Conservation (phyloP, 2,329 filamentous ascomycete species). For the Xylaria sp. region DNA sequence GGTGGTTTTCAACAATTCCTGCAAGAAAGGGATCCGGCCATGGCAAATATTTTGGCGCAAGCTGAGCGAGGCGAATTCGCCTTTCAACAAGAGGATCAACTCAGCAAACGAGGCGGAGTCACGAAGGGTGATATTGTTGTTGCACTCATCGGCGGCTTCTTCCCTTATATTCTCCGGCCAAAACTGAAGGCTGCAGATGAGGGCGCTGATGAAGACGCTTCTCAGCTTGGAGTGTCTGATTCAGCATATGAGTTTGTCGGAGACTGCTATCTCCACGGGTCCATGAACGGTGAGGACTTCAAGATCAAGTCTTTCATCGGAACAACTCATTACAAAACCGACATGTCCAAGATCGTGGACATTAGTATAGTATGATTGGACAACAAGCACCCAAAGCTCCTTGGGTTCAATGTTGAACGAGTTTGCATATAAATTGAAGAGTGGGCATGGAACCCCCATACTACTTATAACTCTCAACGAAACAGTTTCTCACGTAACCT, state of each 20-base stretch:
- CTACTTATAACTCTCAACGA: too few relatives aligned
- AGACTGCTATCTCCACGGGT: conserved; percentile 41
- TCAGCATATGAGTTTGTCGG: conserved; percentile 43
- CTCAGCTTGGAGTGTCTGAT: neutral
- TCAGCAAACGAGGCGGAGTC: conserved; percentile 30
- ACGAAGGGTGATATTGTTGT: conserved; percentile 40
- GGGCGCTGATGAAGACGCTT: neutral
- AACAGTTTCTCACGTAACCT: too few relatives aligned
- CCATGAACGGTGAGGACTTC: conserved; percentile 45
- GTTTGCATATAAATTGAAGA: too few relatives aligned
- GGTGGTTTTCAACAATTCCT: conserved; percentile 37
- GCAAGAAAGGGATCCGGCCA: conserved; percentile 21
- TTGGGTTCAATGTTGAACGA: neutral
- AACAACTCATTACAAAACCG: neutral
- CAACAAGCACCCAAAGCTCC: neutral
- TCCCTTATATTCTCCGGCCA: conserved; percentile 40
- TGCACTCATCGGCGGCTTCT: conserved; percentile 42
- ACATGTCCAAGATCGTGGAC: neutral
- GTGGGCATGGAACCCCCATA: too few relatives aligned
- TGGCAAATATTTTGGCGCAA: conserved; percentile 19
- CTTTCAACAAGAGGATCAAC: conserved; percentile 5
- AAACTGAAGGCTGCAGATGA: neutral
- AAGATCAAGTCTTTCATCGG: neutral
- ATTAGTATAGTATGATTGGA: neutral
- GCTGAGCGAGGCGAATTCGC: conserved; percentile 31